Percentiles rank a stretch among this genome's conserved stretches.
Conservation (phyloP, 2,329 filamentous ascomycete species). For the Fusarium avenaceum region DNA sequence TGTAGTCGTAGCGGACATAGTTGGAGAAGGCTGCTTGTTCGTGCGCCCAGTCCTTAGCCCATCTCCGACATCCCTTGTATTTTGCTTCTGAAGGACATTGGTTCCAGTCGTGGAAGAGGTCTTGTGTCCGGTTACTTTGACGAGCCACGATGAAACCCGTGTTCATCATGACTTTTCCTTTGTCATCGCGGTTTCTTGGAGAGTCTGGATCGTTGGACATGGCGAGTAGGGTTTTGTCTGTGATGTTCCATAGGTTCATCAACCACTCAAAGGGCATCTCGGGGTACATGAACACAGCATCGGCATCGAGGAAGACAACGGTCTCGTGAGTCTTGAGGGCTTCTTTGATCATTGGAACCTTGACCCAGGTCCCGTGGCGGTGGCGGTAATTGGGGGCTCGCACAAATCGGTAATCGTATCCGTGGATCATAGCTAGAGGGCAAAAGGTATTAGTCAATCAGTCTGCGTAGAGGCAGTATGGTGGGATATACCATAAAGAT, state of each 20-base stretch:
- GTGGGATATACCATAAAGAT: conserved; percentile 35
- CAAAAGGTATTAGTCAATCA: neutral
- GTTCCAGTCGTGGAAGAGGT: conserved; percentile 32
- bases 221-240: conserved; percentile 57
- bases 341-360: conserved; percentile 56
- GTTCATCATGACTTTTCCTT: conserved; percentile 40
- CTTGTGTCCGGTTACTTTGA: conserved; percentile 42
- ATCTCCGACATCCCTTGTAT: conserved; percentile 35
- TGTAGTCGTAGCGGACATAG: conserved; percentile 48
- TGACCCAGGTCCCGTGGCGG: conserved; percentile 62
- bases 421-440: conserved; percentile 56
- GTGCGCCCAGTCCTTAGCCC: conserved; percentile 48
- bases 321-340: conserved; percentile 57
- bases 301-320: conserved; percentile 61
- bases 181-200: conserved; percentile 54
- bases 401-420: conserved; percentile 63
- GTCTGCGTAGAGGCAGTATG: rapidly evolving
- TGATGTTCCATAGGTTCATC: conserved; percentile 61
- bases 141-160: conserved; percentile 44
- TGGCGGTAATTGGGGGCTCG: conserved; percentile 57
- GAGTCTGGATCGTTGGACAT: conserved; percentile 60
- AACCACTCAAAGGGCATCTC: conserved; percentile 63
- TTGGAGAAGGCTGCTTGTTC: conserved; percentile 49
- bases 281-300: conserved; percentile 58
- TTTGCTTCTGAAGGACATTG: conserved; percentile 15